These are phyloP conservation scores for Cardamine chenopodiifolia DNA, from an alignment of 345 rosid genomes.

Conservation along the genomic window DNA sequence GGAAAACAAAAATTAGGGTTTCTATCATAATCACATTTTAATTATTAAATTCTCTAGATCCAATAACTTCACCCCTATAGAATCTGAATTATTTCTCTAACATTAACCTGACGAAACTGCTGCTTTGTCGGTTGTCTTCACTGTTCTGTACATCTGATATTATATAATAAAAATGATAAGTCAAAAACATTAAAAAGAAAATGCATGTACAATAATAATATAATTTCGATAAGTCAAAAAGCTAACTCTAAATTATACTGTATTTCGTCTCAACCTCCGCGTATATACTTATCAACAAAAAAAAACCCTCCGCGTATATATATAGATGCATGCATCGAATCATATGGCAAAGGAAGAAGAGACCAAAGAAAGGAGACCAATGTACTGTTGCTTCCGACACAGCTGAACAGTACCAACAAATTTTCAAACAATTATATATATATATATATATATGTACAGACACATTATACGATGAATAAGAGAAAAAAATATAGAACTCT, in stretches of 20 bases:
- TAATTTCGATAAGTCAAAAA: conserved; percentile 22
- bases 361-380: conserved; percentile 41
- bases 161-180: not conserved
- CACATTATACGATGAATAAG: conserved; percentile 30
- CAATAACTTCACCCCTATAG: not conserved
- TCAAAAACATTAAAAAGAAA: not conserved
- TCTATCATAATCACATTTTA: not conserved
- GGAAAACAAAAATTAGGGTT: conserved; percentile 18
- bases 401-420: conserved; percentile 39
- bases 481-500: conserved; percentile 19
- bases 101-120: conserved; percentile 45
- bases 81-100: conserved; percentile 21
- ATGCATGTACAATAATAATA: not conserved
- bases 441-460: conserved; percentile 16
- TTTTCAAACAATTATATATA: conserved; percentile 26
- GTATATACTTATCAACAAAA: too few relatives aligned
- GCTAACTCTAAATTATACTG: not conserved
- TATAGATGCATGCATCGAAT: conserved; percentile 22
- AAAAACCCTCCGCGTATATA: too few relatives aligned
- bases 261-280: not conserved
- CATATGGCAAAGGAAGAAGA: conserved; percentile 30
- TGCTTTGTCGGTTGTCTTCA: conserved; percentile 50
- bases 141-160: conserved; percentile 48
- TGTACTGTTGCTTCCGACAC: conserved; percentile 46
- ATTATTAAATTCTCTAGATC: not conserved